These are phyloP conservation scores for Jasminum sambac DNA, from an alignment of 257 asterid species.

Conservation along the genomic window DNA sequence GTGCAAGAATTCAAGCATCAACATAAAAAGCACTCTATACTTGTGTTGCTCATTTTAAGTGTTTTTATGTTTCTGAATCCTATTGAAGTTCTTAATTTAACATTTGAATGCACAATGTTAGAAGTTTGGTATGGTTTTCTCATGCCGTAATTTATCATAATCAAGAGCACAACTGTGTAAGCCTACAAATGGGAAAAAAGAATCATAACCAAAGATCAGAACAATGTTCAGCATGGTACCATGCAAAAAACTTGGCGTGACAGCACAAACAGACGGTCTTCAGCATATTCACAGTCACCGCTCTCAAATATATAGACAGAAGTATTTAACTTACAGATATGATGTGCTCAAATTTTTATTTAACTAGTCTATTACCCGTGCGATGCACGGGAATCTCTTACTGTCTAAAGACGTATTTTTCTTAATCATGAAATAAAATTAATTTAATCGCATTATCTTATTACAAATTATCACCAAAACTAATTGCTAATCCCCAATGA, in stretches of 20 bases:
- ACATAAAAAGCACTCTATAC: slow-evolving; percentile 4
- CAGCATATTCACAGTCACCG: background rate
- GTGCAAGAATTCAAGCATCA: slow-evolving; percentile 2
- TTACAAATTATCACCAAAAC: no score
- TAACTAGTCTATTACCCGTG: no score
- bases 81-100: slow-evolving; percentile 7
- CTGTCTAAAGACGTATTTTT: no score
- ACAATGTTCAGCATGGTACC: background rate
- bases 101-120: background rate
- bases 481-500: no score
- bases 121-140: background rate
- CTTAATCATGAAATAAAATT: no score
- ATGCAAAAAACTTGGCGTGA: background rate
- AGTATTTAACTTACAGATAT: background rate
- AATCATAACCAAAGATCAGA: background rate
- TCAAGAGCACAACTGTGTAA: background rate
- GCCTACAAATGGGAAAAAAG: background rate
- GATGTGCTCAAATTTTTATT: no score
- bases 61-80: background rate
- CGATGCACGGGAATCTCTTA: no score
- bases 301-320: background rate
- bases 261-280: background rate
- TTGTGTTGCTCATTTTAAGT: background rate
- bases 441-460: no score
- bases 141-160: background rate